Base-by-base conservation (phyloP, 768 basidiomycete species). In the Leccinum variicolor region DNA sequence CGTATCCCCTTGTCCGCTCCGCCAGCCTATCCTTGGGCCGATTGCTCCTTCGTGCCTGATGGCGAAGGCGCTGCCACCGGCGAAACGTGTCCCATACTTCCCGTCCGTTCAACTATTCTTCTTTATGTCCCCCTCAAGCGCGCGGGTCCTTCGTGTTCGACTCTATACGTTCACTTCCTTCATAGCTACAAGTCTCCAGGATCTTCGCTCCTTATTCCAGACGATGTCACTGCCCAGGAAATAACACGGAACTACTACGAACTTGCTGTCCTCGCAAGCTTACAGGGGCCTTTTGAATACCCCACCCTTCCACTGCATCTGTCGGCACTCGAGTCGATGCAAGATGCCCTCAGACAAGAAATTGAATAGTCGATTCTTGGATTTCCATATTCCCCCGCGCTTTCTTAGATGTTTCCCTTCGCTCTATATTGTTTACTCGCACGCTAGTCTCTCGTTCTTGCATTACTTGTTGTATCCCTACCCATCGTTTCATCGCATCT, bases 301-400 rank as follows among this genome's bases (percentile, higher is more conserved):
- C 77, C 82, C 10, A 74, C 76, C 39, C 69, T 93, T 52, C 91
- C 90, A 13, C 83, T 87, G 66, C 90, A 93, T 66, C 76, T 92
- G 34, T 85, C 84, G 29, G 88, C 89, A 15, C 77, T 90, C 25
- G 84, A 89, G 56, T 77, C 77, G 19, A 88, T 90, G 83, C 70
- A 72, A 17, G 65, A 68, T 29, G 75, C 75, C 4, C 66, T 79
- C n/a, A 64, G 62, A 41, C 72, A 72, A 43, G 71, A 71, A 52
- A 10, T 51, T 9, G 65, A 68, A 28, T 74, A 64, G 15, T 50
- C 25, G 14, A n/a, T 59, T 43, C n/a, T 56, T 39, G 28, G 36
- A 11, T 21, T 53, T 54, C 43, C 6, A 3, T 15, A 13, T 34
- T 29, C 31, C 21, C 31, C 53, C 50, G 23, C 41, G 28, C 58